phyloP scores from a whole-genome alignment of 345 rosid species.

The Chamaenerion angustifolium region DNA sequence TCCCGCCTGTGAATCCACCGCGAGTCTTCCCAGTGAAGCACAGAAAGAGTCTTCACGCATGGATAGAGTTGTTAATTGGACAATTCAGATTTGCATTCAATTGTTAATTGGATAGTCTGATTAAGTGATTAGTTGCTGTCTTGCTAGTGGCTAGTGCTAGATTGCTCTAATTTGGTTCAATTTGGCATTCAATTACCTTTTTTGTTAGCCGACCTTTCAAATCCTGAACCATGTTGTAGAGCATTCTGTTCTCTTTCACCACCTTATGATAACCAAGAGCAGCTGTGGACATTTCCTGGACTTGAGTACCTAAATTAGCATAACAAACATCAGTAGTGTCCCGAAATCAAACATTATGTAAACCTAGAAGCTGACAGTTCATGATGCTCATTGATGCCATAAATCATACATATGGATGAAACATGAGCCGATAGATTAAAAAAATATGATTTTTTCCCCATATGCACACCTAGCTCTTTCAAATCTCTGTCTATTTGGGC shows the following conservation, averaged over 20 bases:
- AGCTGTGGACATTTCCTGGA: slow-evolving; percentile 73
- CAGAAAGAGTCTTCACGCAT: too few relatives aligned
- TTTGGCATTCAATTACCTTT: too few relatives aligned
- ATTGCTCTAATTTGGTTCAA: too few relatives aligned
- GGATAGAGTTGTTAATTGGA: too few relatives aligned
- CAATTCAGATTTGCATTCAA: too few relatives aligned
- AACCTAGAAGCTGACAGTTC: neutral
- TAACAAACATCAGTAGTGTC: slow-evolving; percentile 6
- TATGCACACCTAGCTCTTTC: slow-evolving; percentile 40
- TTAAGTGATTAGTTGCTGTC: too few relatives aligned
- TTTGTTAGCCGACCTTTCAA: slow-evolving; percentile 50
- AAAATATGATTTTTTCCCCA: slow-evolving; percentile 1
- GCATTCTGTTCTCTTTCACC: slow-evolving; percentile 67
- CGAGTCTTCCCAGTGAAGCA: too few relatives aligned
- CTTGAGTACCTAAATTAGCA: slow-evolving; percentile 41
- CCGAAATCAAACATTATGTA: neutral
- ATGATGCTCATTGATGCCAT: neutral
- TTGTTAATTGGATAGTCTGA: too few relatives aligned
- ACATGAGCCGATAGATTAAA: too few relatives aligned
- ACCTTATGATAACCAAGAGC: slow-evolving; percentile 79
- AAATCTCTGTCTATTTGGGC: slow-evolving; percentile 49
- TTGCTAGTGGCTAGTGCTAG: too few relatives aligned
- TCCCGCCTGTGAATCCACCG: too few relatives aligned
- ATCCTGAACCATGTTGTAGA: slow-evolving; percentile 95
- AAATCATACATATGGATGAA: too few relatives aligned